Evolutionary conservation across 768 basidiomycete species (phyloP).

Genomic region (Panellus pusillus): DNA sequence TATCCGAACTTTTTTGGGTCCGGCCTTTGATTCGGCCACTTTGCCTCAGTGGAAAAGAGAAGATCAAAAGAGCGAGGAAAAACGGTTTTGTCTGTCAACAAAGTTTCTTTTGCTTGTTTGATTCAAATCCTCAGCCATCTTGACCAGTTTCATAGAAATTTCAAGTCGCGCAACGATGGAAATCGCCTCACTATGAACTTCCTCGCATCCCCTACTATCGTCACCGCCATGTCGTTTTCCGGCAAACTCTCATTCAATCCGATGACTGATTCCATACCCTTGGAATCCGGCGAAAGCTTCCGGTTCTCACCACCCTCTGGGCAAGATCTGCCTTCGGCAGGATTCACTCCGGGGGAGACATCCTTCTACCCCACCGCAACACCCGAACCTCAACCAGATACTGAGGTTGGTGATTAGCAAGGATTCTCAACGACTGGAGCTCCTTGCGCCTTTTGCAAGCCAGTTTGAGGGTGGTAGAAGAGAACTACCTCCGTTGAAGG

Average conservation of each 20-base stretch:
- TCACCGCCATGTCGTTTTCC: constrained; percentile 97
- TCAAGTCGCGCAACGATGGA: constrained; percentile 95
- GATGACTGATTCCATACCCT: constrained; percentile 65
- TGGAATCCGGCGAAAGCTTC: constrained; percentile 76
- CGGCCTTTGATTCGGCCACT: constrained; percentile 3
- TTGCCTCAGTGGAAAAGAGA: constrained; percentile 84
- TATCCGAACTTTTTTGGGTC: background rate
- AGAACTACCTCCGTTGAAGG: constrained; percentile 81
- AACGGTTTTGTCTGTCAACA: constrained; percentile 57
- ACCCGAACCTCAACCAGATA: constrained; percentile 75
- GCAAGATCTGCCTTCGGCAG: constrained; percentile 76
- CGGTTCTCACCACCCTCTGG: constrained; percentile 84
- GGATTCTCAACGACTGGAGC: constrained; percentile 82
- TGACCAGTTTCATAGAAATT: constrained; percentile 92
- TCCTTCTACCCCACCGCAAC: constrained; percentile 75
- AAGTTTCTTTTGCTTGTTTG: constrained; percentile 7
- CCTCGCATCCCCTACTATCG: constrained; percentile 93
- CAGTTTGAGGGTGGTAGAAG: constrained; percentile 62
- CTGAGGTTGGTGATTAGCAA: constrained; percentile 75
- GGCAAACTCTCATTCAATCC: constrained; percentile 95
- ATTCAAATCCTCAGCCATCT: constrained; percentile 61
- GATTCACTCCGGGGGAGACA: constrained; percentile 76
- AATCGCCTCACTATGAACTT: constrained; percentile 96
- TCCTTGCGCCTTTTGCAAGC: constrained; percentile 80
- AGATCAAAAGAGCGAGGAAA: constrained; percentile 85